Base-by-base conservation (phyloP, 1,139 yeast species). In the Saccharomycopsis hybrid region DNA sequence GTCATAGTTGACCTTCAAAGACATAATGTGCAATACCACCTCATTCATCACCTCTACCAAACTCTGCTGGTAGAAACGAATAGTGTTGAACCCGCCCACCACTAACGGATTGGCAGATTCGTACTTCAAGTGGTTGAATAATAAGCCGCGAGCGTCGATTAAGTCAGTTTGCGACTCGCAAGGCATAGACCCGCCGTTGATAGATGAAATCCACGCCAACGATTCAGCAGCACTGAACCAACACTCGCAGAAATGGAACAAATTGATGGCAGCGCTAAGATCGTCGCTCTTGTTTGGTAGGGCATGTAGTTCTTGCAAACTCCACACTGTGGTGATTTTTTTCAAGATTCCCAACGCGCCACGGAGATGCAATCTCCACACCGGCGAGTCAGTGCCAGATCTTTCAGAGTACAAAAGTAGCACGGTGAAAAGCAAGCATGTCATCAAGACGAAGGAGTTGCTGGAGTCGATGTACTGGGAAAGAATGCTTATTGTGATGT, bases 331-430 rank as follows among this genome's bases (percentile, higher is more conserved):
- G n/a, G 31, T 33, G 29, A 49, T 49, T 35, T 30, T 43, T 4
- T 38, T 36, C 25, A 52, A 35, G 5, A 53, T 46, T 8, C 54
- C 57, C 28, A 56, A 52, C 2, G 65, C 65, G 3, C 65, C 65
- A 13, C 53, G 52, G 44, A 62, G 52, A 51, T 62, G 65, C 35
- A 59, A 48, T 38, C 65, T 52, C 65, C 65, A 62, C 32, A 60
- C 57, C 44, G 58, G 54, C 31, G 58, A 53, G 5, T 55, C 51
- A 2, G 60, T 51, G 1, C 63, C 62, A 2, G 62, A 52, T 38
- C 63, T 52, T 46, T 62, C 65, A 4, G 61, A 56, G 41, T 50
- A 62, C 5, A 62, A 50, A 18, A 62, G 54, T 60, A 62, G 53
- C 35, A 59, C 60, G 18, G 60, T 54, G n/a, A 57, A 54, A n/a